Base-by-base conservation (phyloP, 176 grass and related monocot species). In the Avena sativa region DNA sequence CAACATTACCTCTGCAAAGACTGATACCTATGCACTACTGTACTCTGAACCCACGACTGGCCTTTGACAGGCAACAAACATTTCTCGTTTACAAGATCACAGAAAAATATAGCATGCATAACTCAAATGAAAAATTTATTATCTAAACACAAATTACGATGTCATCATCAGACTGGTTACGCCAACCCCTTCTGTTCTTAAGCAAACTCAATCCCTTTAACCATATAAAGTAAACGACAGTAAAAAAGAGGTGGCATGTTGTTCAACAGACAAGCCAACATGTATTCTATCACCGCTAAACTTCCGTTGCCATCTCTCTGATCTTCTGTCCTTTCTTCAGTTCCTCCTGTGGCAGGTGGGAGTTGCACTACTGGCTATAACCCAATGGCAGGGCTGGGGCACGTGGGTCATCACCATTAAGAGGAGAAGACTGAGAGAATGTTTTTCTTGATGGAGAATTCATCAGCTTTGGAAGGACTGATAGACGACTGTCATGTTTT, bases 361-460 rank as follows among this genome's bases (percentile, higher is more conserved):
- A 30, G 40, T 76, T 76, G 68, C 16, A 19, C 69, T 88, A 61
- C 47, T 9, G 6, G 34, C 25, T 84, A 72, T 75, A 83, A 47
- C 67, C 69, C 66, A 60, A 58, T 67, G 49, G 48, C 23, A 25
- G 20, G 20, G 16, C 30, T 2, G 13, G 50, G 49, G 68, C n/a
- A 16, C 9, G 9, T 86, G 49, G 59, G 13, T 44, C 16, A 30
- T 15, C 52, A 16, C 34, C 60, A 94, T 87, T 88, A 98, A 88
- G 92, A 95, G 36, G 92, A 83, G 76, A 94, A 98, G 67, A 81
- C 82, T 12, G 83, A 94, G 38, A 98, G 85, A 66, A 98, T 98
- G 90, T 98, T 98, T 87, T 98, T 96, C 93, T 98, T 98, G 85
- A 98, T 91, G 87, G 88, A 9, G 44, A 98, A 98, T 53, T 98